A percentile compares a stretch with the other conserved stretches of the same genome.
Evolutionary conservation across 441 rosid genomes (phyloP).

Genomic region (Bocquillonia castaneifolia): DNA sequence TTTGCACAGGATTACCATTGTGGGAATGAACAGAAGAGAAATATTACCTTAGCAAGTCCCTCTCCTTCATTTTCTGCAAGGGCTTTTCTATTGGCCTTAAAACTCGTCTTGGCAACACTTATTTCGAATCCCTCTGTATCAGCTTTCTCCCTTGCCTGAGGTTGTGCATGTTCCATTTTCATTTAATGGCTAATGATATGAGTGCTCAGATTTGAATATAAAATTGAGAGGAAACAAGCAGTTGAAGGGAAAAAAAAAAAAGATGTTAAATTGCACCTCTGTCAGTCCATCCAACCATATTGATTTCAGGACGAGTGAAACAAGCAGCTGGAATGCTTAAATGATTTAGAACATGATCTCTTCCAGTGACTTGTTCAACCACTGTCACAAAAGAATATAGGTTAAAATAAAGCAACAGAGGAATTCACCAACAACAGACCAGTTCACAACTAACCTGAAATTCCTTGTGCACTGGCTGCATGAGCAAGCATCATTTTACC

Average conservation of each 20-base stretch:
- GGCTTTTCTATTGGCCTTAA: slow-evolving; percentile 97
- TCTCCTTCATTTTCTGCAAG: slow-evolving; percentile 96
- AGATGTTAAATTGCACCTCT: slow-evolving; percentile 44
- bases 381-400: slow-evolving; percentile 40
- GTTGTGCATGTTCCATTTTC: slow-evolving; percentile 43
- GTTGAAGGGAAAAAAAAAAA: neutral
- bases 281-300: slow-evolving; percentile 97
- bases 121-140: slow-evolving; percentile 86
- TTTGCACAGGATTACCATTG: neutral
- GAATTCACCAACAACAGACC: slow-evolving; percentile 5
- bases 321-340: slow-evolving; percentile 96
- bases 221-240: neutral
- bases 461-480: slow-evolving; percentile 99
- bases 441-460: slow-evolving; percentile 54
- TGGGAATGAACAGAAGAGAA: slow-evolving; percentile 11
- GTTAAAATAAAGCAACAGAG: slow-evolving; percentile 5
- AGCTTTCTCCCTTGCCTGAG: slow-evolving; percentile 96
- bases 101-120: slow-evolving; percentile 81
- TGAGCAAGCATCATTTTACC: slow-evolving; percentile 99
- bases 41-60: slow-evolving; percentile 83
- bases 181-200: slow-evolving; percentile 15
- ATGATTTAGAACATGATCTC: slow-evolving; percentile 89
- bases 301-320: slow-evolving; percentile 98
- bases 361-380: slow-evolving; percentile 89
- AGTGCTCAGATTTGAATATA: slow-evolving; percentile 2